Evolutionary conservation across 1,284 basidiomycete species (phyloP).

Genomic region (Neolentinus lepideus): DNA sequence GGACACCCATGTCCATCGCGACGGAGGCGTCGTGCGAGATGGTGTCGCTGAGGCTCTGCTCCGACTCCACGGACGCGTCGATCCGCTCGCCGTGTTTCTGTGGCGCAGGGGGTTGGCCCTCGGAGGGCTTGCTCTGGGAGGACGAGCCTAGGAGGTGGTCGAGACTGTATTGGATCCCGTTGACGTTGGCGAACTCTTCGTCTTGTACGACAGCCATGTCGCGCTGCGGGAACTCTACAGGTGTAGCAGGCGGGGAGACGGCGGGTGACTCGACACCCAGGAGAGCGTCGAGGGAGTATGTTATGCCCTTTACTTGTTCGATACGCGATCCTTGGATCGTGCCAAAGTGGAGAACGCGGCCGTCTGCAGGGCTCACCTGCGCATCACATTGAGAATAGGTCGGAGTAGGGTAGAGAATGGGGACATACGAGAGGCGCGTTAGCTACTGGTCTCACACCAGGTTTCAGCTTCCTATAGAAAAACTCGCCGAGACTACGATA

Average conservation of each 20-base stretch:
- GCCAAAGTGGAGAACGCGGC: constrained; percentile 89
- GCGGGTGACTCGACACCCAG: constrained; percentile 62
- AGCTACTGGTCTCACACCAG: constrained; percentile 78
- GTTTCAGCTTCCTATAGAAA: constrained; percentile 88
- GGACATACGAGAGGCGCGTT: constrained; percentile 64
- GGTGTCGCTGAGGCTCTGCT: constrained; percentile 46
- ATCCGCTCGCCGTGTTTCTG: constrained; percentile 49
- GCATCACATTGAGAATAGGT: background rate
- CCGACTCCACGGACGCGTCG: constrained; percentile 57
- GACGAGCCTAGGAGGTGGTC: constrained; percentile 66
- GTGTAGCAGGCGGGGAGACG: constrained; percentile 29
- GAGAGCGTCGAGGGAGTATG: constrained; percentile 91
- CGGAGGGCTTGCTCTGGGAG: constrained; percentile 25
- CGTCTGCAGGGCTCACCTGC: constrained; percentile 91
- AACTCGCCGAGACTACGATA: constrained; percentile 90
- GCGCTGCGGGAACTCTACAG: constrained; percentile 24
- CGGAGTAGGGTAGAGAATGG: background rate
- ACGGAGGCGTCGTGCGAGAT: constrained; percentile 62
- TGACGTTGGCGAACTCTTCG: constrained; percentile 90
- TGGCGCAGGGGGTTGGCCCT: constrained; percentile 26
- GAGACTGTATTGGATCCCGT: constrained; percentile 94
- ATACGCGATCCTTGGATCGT: constrained; percentile 78
- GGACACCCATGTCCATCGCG: constrained; percentile 59
- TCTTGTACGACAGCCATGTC: constrained; percentile 66
- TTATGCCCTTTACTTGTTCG: constrained; percentile 97